Conservation (phyloP, 1,284 basidiomycete genomes). For the Ceratobasidium sp. region DNA sequence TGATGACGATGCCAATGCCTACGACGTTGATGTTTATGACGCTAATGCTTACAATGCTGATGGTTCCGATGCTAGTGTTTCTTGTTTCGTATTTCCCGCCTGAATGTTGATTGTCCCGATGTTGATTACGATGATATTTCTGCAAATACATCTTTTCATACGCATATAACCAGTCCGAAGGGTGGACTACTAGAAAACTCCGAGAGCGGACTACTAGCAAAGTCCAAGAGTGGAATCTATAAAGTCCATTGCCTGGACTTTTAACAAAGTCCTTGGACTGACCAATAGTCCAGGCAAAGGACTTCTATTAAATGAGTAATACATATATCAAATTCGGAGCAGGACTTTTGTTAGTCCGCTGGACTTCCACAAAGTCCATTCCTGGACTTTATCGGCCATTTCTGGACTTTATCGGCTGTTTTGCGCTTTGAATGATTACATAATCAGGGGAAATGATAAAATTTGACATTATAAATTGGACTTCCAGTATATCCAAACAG, state of each 20-base stretch:
- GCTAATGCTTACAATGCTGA: background rate
- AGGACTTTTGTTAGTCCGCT: background rate
- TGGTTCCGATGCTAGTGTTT: background rate
- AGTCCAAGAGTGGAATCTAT: background rate
- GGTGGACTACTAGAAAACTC: background rate
- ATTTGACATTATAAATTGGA: background rate
- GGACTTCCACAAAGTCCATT: background rate
- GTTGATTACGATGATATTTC: background rate
- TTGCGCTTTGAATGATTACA: background rate
- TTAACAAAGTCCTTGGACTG: background rate
- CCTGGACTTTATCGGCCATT: background rate
- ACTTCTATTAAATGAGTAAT: background rate
- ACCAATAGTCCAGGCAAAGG: background rate
- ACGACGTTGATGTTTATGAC: background rate
- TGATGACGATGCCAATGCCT: background rate
- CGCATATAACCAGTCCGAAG: background rate
- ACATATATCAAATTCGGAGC: background rate
- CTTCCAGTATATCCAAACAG: background rate
- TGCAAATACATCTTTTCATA: background rate
- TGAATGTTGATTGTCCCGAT: background rate
- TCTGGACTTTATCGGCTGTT: conserved; percentile 5
- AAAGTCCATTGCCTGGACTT: background rate
- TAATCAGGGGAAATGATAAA: background rate
- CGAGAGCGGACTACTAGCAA: background rate
- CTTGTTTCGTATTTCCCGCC: background rate